Evolutionary conservation across 2,329 filamentous ascomycete species (phyloP).

Genomic region (Alternaria metachromatica): DNA sequence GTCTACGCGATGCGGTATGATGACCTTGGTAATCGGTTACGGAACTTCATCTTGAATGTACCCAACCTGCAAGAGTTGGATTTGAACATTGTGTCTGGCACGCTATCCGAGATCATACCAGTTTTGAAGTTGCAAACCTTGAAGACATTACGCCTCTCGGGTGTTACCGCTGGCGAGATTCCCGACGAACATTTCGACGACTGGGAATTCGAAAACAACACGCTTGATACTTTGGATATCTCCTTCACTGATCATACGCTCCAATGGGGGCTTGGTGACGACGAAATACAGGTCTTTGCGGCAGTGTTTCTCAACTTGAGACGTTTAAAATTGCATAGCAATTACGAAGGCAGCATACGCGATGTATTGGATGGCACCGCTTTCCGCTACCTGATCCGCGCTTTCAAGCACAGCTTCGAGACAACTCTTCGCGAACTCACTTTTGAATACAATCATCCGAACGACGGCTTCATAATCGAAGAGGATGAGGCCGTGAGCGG

Average conservation of each 20-base stretch:
- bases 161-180: background rate
- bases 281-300: conserved; percentile 4
- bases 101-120: background rate
- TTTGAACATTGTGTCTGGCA: background rate
- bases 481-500: background rate
- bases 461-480: background rate
- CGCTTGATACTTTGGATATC: conserved; percentile 4
- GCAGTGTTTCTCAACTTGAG: conserved; percentile 1
- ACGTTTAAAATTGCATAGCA: conserved; percentile 2
- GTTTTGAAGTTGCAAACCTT: conserved; percentile 2
- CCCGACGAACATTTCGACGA: background rate
- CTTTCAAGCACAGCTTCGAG: conserved; percentile 10
- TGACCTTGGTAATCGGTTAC: background rate
- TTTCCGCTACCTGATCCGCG: conserved; percentile 9
- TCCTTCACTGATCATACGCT: conserved; percentile 1
- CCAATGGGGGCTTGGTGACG: conserved; percentile 2
- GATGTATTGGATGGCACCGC: background rate
- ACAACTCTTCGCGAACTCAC: conserved; percentile 10
- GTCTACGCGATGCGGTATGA: background rate
- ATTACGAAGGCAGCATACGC: background rate
- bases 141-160: conserved; percentile 1
- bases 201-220: conserved; percentile 11
- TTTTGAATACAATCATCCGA: conserved; percentile 3
- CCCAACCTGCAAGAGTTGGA: conserved; percentile 8
- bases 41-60: background rate